A percentile compares a stretch with the other conserved stretches of the same genome.
Evolutionary conservation across 1,284 basidiomycete genomes (phyloP).

Genomic region (Ceratobasidium sp.): DNA sequence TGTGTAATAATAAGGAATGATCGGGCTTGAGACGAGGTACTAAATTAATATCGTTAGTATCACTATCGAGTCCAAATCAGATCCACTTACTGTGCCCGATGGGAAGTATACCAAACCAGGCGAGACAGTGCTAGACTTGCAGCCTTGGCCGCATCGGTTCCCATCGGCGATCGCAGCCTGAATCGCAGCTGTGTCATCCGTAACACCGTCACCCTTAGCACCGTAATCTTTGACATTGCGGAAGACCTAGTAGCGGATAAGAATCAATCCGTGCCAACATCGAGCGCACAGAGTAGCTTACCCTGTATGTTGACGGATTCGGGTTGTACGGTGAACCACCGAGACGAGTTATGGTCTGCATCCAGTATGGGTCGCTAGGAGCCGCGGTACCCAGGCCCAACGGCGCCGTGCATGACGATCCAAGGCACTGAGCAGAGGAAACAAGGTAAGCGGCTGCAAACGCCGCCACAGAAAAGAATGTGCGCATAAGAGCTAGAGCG

Average conservation of each 20-base stretch:
- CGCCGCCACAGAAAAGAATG: slow-evolving; percentile 28
- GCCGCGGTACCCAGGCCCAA: slow-evolving; percentile 65
- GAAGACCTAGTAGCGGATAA: slow-evolving; percentile 53
- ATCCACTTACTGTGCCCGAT: slow-evolving; percentile 45
- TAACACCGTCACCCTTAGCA: slow-evolving; percentile 55
- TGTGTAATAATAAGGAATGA: slow-evolving; percentile 55
- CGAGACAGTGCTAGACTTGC: slow-evolving; percentile 53
- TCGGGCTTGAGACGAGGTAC: slow-evolving; percentile 55
- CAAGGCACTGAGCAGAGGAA: slow-evolving; percentile 55
- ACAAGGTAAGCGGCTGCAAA: slow-evolving; percentile 30
- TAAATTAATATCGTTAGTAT: no score
- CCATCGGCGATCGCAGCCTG: slow-evolving; percentile 55
- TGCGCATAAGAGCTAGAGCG: no score
- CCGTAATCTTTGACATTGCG: slow-evolving; percentile 58
- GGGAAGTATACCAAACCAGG: slow-evolving; percentile 58
- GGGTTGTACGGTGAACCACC: slow-evolving; percentile 50
- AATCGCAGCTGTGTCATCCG: slow-evolving; percentile 56
- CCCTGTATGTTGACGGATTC: no score
- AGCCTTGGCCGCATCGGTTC: slow-evolving; percentile 53
- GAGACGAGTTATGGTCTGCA: slow-evolving; percentile 49
- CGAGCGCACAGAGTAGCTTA: no score
- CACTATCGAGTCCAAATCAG: no score
- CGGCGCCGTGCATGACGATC: slow-evolving; percentile 62
- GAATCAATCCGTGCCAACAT: no score
- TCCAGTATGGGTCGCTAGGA: slow-evolving; percentile 49